Conservation (phyloP, 495 filamentous ascomycete species). For the Annulohypoxylon nitens region DNA sequence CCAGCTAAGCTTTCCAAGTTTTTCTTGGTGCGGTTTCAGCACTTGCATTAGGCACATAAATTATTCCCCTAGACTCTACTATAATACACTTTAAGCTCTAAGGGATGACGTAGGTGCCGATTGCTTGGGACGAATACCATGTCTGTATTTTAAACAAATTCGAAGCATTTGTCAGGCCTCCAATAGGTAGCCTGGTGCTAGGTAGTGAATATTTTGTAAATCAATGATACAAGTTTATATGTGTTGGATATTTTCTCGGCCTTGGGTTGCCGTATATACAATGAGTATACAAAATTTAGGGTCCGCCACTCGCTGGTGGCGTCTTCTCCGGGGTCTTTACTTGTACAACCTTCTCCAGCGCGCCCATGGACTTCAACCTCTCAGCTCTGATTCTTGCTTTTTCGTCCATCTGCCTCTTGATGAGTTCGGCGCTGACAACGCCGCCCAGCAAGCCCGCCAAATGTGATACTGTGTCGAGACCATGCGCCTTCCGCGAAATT, state of each 20-base stretch:
- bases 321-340: slow-evolving; percentile 20
- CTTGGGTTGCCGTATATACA: slow-evolving; percentile 14
- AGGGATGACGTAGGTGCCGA: slow-evolving; percentile 38
- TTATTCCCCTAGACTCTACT: slow-evolving; percentile 21
- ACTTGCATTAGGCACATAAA: slow-evolving; percentile 25
- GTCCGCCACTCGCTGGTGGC: background rate
- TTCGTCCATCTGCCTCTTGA: slow-evolving; percentile 41
- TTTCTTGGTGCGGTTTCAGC: slow-evolving; percentile 12
- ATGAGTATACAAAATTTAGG: slow-evolving; percentile 7
- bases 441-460: slow-evolving; percentile 74
- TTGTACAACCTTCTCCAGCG: slow-evolving; percentile 35
- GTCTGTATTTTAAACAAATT: background rate
- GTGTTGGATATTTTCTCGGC: background rate
- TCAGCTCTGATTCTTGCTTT: slow-evolving; percentile 46
- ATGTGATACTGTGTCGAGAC: slow-evolving; percentile 79
- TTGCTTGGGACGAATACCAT: slow-evolving; percentile 19
- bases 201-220: background rate
- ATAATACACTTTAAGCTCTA: slow-evolving; percentile 25
- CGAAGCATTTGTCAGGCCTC: background rate
- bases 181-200: background rate
- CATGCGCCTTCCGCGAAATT: slow-evolving; percentile 46
- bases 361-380: slow-evolving; percentile 39
- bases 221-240: background rate
- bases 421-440: slow-evolving; percentile 52
- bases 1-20: slow-evolving; percentile 3